Evolutionary conservation across 2,329 filamentous ascomycete species (phyloP).

Genomic region (Botrytis hyacinthi): DNA sequence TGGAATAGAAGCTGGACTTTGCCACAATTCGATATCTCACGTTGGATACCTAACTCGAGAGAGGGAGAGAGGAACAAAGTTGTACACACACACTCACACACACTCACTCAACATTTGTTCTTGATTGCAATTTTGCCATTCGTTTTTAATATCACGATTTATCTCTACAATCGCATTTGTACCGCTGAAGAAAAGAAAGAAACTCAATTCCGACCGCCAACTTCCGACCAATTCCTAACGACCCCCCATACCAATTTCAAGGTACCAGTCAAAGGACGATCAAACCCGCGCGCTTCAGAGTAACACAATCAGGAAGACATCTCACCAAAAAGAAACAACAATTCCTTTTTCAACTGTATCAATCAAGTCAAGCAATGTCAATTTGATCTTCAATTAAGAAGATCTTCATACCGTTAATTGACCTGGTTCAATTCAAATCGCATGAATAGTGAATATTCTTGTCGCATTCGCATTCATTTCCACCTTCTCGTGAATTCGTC

Average conservation of each 20-base stretch:
- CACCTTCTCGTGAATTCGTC: neutral
- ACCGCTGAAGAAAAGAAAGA: neutral
- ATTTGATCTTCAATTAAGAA: constrained; percentile 6
- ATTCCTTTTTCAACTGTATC: neutral
- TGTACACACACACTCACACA: neutral
- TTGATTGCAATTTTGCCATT: neutral
- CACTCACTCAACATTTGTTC: neutral
- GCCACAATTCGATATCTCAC: neutral
- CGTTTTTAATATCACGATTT: neutral
- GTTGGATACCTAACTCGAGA: neutral
- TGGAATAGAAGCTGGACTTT: neutral
- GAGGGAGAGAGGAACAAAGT: neutral
- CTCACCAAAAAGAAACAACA: neutral
- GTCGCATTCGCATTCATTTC: neutral
- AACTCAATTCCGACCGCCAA: constrained; percentile 3
- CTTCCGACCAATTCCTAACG: neutral
- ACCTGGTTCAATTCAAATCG: neutral
- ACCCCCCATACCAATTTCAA: neutral
- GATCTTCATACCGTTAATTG: neutral
- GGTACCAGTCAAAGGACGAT: constrained; percentile 1
- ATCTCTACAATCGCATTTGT: neutral
- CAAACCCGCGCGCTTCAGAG: constrained; percentile 16
- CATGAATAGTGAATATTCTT: neutral
- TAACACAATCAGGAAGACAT: neutral
- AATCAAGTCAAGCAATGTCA: neutral